A percentile compares a stretch with the other conserved stretches of the same genome.
phyloP scores from a whole-genome alignment of 257 asterid genomes.

The Solanum chiquidenum region DNA sequence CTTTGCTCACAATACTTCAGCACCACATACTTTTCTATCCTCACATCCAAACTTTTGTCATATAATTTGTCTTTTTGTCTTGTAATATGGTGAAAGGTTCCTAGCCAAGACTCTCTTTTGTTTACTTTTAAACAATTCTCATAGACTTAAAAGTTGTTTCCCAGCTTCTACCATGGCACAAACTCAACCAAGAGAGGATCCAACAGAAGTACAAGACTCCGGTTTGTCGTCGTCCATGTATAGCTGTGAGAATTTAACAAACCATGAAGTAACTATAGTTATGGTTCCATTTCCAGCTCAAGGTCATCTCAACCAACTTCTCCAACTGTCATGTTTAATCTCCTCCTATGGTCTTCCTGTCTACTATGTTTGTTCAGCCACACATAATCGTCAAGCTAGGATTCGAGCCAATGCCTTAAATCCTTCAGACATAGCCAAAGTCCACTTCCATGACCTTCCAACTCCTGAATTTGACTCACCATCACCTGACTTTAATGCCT shows the following conservation, averaged over 20 bases:
- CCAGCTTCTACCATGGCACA: background rate
- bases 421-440: background rate
- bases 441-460: background rate
- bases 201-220: background rate
- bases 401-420: background rate
- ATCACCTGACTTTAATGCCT: background rate
- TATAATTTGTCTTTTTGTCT: too few relatives aligned
- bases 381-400: background rate
- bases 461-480: background rate
- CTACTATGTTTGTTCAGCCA: background rate
- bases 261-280: background rate
- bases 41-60: too few relatives aligned
- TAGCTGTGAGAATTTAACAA: background rate
- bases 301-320: background rate
- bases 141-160: background rate
- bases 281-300: background rate
- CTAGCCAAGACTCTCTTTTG: too few relatives aligned
- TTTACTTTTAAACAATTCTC: background rate
- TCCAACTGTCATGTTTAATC: background rate
- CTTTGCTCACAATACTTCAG: background rate
- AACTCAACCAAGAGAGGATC: background rate
- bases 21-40: too few relatives aligned
- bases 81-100: too few relatives aligned
- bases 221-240: background rate
- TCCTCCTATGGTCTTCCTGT: background rate